Conservation (phyloP, 495 filamentous ascomycete species). For the Hypoxylon intermedium region DNA sequence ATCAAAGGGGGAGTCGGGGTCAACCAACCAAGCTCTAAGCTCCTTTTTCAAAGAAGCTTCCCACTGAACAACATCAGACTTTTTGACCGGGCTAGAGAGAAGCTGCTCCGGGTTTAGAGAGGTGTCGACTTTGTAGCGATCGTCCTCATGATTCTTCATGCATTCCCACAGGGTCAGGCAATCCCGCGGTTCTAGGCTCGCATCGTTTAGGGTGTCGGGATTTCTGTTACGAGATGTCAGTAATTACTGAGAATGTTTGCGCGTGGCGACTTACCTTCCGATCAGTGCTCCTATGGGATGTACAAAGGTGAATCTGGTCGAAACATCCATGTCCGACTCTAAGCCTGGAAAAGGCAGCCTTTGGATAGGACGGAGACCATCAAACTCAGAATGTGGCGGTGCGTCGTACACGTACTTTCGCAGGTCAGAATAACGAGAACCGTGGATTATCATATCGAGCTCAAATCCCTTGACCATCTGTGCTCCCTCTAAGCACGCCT, state of each 20-base stretch:
- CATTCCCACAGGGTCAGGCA: conserved; percentile 68
- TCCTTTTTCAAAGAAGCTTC: conserved; percentile 65
- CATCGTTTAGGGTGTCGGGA: conserved; percentile 62
- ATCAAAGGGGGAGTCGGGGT: conserved; percentile 67
- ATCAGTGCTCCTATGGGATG: conserved; percentile 71
- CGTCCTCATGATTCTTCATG: conserved; percentile 62
- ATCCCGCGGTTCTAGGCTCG: conserved; percentile 73
- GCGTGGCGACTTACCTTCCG: conserved; percentile 49
- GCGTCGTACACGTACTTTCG: conserved; percentile 71
- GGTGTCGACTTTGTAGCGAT: conserved; percentile 51
- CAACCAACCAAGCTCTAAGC: conserved; percentile 66
- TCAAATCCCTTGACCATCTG: conserved; percentile 61
- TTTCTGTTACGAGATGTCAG: conserved; percentile 47
- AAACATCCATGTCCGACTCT: conserved; percentile 49
- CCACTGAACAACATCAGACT: conserved; percentile 71
- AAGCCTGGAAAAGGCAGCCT: conserved; percentile 46
- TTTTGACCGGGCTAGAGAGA: conserved; percentile 56
- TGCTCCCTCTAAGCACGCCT: conserved; percentile 66
- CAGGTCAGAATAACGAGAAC: conserved; percentile 73
- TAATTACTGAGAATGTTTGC: background rate
- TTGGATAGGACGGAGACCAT: conserved; percentile 52
- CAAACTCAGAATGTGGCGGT: conserved; percentile 60
- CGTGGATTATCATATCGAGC: conserved; percentile 69
- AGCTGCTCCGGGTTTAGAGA: conserved; percentile 55
- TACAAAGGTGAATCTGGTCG: conserved; percentile 62